These are phyloP conservation scores for Phallus indusiatus DNA, from an alignment of 768 basidiomycete genomes.

Conservation along the genomic window DNA sequence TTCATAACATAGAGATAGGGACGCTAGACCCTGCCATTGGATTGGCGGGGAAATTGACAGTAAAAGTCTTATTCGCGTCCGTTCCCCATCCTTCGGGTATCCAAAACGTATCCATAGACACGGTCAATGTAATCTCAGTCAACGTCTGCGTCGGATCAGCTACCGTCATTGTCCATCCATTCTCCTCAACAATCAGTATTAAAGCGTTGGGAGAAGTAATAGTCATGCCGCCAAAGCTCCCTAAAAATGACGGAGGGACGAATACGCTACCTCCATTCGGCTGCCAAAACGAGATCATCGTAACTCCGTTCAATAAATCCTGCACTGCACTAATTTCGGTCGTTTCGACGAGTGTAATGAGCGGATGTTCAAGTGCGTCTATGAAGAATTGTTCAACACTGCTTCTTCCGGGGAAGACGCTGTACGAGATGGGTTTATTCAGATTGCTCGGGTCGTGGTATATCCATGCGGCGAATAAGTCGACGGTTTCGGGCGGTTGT, in stretches of 20 bases:
- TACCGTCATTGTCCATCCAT: conserved; percentile 38
- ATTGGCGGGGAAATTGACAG: conserved; percentile 31
- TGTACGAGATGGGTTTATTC: conserved; percentile 37
- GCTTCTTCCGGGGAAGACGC: conserved; percentile 43
- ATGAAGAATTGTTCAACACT: conserved; percentile 26
- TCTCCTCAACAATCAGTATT: conserved; percentile 34
- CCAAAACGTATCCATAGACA: conserved; percentile 21
- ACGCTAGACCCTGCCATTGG: conserved; percentile 6
- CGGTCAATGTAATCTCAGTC: conserved; percentile 25
- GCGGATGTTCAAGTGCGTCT: conserved; percentile 24
- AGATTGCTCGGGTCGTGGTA: conserved; percentile 27
- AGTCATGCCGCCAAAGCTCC: background rate
- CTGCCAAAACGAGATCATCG: conserved; percentile 53
- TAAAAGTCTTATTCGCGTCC: conserved; percentile 19
- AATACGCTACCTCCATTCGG: conserved; percentile 32
- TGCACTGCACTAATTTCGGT: conserved; percentile 38
- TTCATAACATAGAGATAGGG: background rate
- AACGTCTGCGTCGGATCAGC: conserved; percentile 59
- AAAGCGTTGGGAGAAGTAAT: conserved; percentile 9
- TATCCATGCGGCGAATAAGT: conserved; percentile 59
- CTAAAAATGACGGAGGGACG: conserved; percentile 18
- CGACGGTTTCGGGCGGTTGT: conserved; percentile 45
- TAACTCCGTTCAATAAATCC: conserved; percentile 31
- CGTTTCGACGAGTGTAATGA: conserved; percentile 39
- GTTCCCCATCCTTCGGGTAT: conserved; percentile 14